phyloP scores from a whole-genome alignment of 2,329 filamentous ascomycete genomes.

The Colletotrichum limetticola region DNA sequence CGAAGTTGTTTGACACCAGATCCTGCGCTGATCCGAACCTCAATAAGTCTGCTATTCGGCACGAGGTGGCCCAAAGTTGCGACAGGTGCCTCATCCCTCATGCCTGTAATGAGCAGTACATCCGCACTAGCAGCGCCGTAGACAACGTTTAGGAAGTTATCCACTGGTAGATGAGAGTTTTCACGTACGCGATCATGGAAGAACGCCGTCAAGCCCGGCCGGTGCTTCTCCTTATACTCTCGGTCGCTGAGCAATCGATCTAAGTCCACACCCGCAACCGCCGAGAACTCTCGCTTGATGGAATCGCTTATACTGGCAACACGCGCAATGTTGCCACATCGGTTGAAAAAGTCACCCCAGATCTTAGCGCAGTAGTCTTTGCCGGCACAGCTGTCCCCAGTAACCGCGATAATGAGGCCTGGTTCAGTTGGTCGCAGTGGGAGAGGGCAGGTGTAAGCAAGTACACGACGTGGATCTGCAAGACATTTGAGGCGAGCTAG shows the following conservation, averaged over 20 bases:
- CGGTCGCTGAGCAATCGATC: constrained; percentile 62
- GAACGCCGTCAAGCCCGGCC: constrained; percentile 61
- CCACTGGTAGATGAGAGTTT: constrained; percentile 57
- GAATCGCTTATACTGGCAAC: constrained; percentile 66
- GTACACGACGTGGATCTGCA: constrained; percentile 60
- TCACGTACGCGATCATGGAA: constrained; percentile 56
- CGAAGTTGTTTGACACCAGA: constrained; percentile 49
- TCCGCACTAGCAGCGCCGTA: constrained; percentile 53
- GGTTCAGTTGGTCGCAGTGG: constrained; percentile 46
- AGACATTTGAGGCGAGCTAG: constrained; percentile 61
- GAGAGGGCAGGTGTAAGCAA: constrained; percentile 67
- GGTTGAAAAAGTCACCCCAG: constrained; percentile 57
- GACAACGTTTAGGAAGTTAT: constrained; percentile 62
- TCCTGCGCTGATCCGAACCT: constrained; percentile 59
- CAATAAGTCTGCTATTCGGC: constrained; percentile 61
- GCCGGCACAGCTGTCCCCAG: constrained; percentile 63
- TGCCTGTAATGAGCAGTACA: constrained; percentile 70
- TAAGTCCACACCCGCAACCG: constrained; percentile 57
- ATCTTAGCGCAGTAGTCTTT: constrained; percentile 69
- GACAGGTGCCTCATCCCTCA: constrained; percentile 70
- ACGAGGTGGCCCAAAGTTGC: constrained; percentile 64
- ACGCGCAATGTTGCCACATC: constrained; percentile 44
- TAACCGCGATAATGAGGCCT: constrained; percentile 67
- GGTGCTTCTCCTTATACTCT: constrained; percentile 70
- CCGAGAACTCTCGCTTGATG: constrained; percentile 68